Evolutionary conservation across 1,284 basidiomycete species (phyloP).

Genomic region (Moesziomyces parantarcticus): DNA sequence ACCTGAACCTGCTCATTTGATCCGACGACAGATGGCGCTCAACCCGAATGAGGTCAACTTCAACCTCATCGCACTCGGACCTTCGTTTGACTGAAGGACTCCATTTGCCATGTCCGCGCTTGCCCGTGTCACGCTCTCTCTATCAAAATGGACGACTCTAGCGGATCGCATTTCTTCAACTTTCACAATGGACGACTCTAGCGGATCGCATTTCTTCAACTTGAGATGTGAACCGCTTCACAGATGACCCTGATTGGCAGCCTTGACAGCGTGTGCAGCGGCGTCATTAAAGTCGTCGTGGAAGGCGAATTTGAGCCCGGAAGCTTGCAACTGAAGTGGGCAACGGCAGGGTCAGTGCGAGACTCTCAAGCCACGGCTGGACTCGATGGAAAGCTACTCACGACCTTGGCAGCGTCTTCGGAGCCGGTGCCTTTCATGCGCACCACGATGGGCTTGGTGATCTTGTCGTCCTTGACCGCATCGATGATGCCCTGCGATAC

Average conservation of each 20-base stretch:
- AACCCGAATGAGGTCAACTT: constrained; percentile 62
- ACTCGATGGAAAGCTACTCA: constrained; percentile 5
- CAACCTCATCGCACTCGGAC: constrained; percentile 63
- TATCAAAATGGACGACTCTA: too few species aligned
- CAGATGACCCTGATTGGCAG: constrained; percentile 42
- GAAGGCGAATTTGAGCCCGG: constrained; percentile 42
- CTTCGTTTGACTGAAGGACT: constrained; percentile 12
- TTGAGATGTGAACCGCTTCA: neutral
- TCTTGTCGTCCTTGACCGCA: constrained; percentile 50
- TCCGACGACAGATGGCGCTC: constrained; percentile 48
- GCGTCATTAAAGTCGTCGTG: constrained; percentile 56
- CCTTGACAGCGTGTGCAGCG: constrained; percentile 50
- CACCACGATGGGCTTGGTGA: constrained; percentile 53
- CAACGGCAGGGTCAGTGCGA: neutral
- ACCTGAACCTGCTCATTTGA: neutral
- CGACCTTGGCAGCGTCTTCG: constrained; percentile 46
- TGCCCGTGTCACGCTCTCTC: too few species aligned
- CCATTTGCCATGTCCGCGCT: neutral
- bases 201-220: too few species aligned
- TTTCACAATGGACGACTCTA: too few species aligned
- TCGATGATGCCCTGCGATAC: constrained; percentile 58
- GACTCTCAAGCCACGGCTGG: neutral
- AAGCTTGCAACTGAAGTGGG: constrained; percentile 13
- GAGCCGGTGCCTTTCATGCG: constrained; percentile 51
- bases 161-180: too few species aligned